phyloP scores from a whole-genome alignment of 306 rosid genomes.

The Ammopiptanthus mongolicus region DNA sequence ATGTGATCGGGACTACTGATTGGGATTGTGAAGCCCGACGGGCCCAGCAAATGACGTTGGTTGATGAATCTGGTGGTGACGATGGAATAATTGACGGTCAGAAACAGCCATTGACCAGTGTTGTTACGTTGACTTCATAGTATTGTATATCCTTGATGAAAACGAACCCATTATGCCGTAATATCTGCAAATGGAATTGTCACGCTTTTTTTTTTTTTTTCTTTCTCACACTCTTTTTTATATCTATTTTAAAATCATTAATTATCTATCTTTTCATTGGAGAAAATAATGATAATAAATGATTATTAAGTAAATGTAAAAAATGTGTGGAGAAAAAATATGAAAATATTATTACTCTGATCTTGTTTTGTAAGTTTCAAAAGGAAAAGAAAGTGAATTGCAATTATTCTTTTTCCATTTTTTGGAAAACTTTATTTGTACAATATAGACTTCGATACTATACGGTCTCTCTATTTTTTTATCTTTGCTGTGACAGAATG shows the following conservation, averaged over 20 bases:
- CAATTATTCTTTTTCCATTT: not conserved
- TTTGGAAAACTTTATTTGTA: too few relatives aligned
- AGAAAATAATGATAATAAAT: too few relatives aligned
- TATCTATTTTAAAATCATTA: too few relatives aligned
- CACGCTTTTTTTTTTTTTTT: too few relatives aligned
- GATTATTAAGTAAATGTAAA: too few relatives aligned
- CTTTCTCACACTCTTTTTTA: too few relatives aligned
- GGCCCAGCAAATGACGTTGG: conserved; percentile 45
- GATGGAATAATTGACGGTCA: conserved; percentile 12
- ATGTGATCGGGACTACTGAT: conserved; percentile 68
- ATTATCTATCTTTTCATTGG: too few relatives aligned
- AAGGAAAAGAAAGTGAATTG: not conserved
- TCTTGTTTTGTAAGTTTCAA: conserved; percentile 17
- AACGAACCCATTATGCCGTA: not conserved
- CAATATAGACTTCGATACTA: too few relatives aligned
- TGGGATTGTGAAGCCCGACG: conserved; percentile 69
- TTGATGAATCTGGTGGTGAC: not conserved
- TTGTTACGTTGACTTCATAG: conserved; percentile 17
- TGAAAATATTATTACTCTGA: too few relatives aligned
- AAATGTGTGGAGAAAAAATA: too few relatives aligned
- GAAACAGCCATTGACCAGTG: conserved; percentile 29
- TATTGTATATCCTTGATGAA: not conserved
- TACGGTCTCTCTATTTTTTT: too few relatives aligned
- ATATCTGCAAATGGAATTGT: not conserved
- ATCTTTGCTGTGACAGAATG: too few relatives aligned